phyloP scores from a whole-genome alignment of 371 early-diverging fungal species.

The Funneliformis caledonium region DNA sequence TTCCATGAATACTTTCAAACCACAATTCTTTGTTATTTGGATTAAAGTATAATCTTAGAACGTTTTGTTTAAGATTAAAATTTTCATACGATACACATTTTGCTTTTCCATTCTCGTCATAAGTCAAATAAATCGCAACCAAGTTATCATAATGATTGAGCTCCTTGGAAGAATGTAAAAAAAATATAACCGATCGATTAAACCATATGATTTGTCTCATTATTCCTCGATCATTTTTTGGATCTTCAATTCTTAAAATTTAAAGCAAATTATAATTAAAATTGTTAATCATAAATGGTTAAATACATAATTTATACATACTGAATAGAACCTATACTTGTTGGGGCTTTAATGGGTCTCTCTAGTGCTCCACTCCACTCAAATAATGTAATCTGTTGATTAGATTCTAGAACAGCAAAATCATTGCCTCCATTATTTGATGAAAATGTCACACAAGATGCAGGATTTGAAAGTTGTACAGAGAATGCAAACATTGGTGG shows the following conservation, averaged over 20 bases:
- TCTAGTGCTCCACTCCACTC: conserved; percentile 7
- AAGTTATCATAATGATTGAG: conserved; percentile 41
- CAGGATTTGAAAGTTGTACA: conserved; percentile 51
- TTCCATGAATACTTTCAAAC: conserved; percentile 45
- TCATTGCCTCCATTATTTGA: conserved; percentile 64
- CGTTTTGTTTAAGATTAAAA: conserved; percentile 41
- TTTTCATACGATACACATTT: conserved; percentile 40
- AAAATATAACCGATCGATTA: conserved; percentile 40
- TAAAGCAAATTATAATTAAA: not conserved
- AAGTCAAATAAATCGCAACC: conserved; percentile 42
- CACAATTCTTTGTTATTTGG: conserved; percentile 46
- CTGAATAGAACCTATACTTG: not conserved
- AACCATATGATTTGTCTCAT: conserved; percentile 50
- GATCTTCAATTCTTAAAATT: not conserved
- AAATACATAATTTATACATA: not conserved
- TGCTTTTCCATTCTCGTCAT: conserved; percentile 44
- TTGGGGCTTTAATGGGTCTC: conserved; percentile 20
- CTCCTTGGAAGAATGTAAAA: conserved; percentile 44
- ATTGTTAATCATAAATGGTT: not conserved
- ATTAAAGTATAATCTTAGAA: conserved; percentile 47
- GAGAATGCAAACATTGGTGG: conserved; percentile 87
- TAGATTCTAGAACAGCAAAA: conserved; percentile 67
- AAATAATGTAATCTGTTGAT: conserved; percentile 55
- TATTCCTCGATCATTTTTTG: conserved; percentile 9
- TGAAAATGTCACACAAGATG: conserved; percentile 69